phyloP scores from a whole-genome alignment of 2,329 filamentous ascomycete genomes.

The Microcyclosporella mali region DNA sequence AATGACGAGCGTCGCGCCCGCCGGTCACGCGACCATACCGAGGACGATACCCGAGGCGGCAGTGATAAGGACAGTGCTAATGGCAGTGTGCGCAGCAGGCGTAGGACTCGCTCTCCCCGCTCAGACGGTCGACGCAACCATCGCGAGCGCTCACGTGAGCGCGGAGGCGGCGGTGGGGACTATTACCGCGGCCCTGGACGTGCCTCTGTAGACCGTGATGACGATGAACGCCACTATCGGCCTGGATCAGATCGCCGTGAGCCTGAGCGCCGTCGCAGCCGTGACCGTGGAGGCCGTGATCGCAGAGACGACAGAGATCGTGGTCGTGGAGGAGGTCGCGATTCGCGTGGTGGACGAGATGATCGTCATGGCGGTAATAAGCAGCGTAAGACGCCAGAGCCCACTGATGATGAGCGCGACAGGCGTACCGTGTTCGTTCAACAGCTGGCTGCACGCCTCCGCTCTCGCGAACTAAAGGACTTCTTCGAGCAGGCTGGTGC shows the following conservation, averaged over 20 bases:
- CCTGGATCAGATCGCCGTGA: conserved; percentile 47
- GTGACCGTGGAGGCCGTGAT: conserved; percentile 51
- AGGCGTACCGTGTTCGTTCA: conserved; percentile 96
- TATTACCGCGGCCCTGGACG: conserved; percentile 35
- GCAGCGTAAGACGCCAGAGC: conserved; percentile 52
- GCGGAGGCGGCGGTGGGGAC: conserved; percentile 30
- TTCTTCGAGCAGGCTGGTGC: conserved; percentile 95
- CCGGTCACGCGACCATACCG: conserved; percentile 22
- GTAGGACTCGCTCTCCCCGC: conserved; percentile 22
- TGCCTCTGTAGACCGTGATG: conserved; percentile 31
- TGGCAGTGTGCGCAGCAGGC: conserved; percentile 31
- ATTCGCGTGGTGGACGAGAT: conserved; percentile 39
- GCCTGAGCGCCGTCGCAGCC: conserved; percentile 58
- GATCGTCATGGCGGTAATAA: conserved; percentile 40
- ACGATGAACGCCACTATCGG: conserved; percentile 34
- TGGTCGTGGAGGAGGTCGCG: conserved; percentile 52
- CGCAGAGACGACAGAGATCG: conserved; percentile 13
- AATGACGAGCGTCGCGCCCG: conserved; percentile 32
- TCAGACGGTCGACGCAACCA: conserved; percentile 18
- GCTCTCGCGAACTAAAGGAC: conserved; percentile 83
- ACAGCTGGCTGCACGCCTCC: conserved; percentile 88
- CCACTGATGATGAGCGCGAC: conserved; percentile 93
- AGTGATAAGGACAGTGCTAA: conserved; percentile 35
- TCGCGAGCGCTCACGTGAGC: conserved; percentile 22
- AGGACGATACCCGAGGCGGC: conserved; percentile 31